These are phyloP conservation scores for Microcera coccophila DNA, from an alignment of 2,329 filamentous ascomycete species.

Conservation along the genomic window DNA sequence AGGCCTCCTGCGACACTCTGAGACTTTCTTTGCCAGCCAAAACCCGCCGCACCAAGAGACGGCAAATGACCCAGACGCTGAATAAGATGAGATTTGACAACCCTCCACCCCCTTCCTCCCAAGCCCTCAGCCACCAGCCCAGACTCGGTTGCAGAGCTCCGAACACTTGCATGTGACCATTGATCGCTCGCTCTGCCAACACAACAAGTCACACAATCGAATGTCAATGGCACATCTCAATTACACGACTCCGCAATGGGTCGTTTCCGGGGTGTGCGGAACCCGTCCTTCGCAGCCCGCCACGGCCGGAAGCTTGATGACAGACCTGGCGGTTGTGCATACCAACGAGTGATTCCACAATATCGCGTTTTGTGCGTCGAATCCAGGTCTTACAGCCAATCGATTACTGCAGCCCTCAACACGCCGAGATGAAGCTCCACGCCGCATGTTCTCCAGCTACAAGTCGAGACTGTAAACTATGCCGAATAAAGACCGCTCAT, in stretches of 20 bases:
- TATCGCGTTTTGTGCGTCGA: not conserved
- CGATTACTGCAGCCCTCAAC: not conserved
- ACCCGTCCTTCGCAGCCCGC: not conserved
- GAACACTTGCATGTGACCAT: not conserved
- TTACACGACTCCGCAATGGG: not conserved
- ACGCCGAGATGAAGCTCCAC: not conserved
- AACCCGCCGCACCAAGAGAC: conserved; percentile 9
- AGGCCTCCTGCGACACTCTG: conserved; percentile 12
- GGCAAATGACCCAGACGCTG: not conserved
- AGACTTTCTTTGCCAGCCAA: conserved; percentile 6
- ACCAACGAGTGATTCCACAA: not conserved
- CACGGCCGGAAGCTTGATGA: not conserved
- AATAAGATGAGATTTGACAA: not conserved
- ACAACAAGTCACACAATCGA: not conserved
- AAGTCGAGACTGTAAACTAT: not conserved
- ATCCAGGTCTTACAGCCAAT: not conserved
- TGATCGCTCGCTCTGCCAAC: not conserved
- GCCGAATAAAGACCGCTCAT: too few species aligned
- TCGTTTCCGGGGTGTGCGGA: not conserved
- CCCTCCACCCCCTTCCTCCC: too few species aligned
- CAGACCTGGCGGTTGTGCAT: not conserved
- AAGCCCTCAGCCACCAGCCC: not conserved
- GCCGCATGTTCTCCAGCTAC: not conserved
- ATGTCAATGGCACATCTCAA: not conserved
- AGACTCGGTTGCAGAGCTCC: not conserved